phyloP scores from a whole-genome alignment of 2,329 filamentous ascomycete genomes.

The Cladosporium colombiae region DNA sequence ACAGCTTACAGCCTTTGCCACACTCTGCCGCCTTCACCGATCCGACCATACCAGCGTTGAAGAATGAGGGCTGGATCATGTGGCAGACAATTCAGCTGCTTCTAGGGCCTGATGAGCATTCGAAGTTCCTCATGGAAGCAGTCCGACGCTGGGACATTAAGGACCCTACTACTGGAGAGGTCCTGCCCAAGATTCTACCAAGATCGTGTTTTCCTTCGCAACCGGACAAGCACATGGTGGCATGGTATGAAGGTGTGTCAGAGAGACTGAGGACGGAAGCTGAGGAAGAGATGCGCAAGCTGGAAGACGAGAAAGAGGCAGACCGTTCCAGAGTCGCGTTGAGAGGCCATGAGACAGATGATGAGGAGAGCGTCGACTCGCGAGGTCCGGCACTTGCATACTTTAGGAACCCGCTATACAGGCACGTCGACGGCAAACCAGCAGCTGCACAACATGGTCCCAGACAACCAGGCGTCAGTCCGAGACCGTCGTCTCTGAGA shows the following conservation, averaged over 20 bases:
- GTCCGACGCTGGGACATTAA: conserved; percentile 75
- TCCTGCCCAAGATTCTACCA: conserved; percentile 63
- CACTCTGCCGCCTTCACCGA: conserved; percentile 63
- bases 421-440: conserved; percentile 47
- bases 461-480: conserved; percentile 36
- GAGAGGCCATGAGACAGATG: conserved; percentile 29
- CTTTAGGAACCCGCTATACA: conserved; percentile 52
- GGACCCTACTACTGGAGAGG: conserved; percentile 64
- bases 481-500: conserved; percentile 37
- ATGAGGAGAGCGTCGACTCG: conserved; percentile 46
- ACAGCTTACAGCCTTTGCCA: conserved; percentile 65
- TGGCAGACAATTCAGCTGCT: conserved; percentile 93
- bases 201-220: conserved; percentile 69
- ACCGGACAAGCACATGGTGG: conserved; percentile 76
- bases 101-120: conserved; percentile 84
- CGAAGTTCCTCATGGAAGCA: conserved; percentile 77
- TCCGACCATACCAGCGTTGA: conserved; percentile 80
- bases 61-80: conserved; percentile 79
- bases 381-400: conserved; percentile 48
- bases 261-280: conserved; percentile 67
- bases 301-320: conserved; percentile 15
- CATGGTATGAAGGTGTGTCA: conserved; percentile 81
- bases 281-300: conserved; percentile 40
- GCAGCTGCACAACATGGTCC: conserved; percentile 44
- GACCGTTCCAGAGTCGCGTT: conserved; percentile 8